Conservation (phyloP, 2,329 filamentous ascomycete species). For the Aspergillus sp. region DNA sequence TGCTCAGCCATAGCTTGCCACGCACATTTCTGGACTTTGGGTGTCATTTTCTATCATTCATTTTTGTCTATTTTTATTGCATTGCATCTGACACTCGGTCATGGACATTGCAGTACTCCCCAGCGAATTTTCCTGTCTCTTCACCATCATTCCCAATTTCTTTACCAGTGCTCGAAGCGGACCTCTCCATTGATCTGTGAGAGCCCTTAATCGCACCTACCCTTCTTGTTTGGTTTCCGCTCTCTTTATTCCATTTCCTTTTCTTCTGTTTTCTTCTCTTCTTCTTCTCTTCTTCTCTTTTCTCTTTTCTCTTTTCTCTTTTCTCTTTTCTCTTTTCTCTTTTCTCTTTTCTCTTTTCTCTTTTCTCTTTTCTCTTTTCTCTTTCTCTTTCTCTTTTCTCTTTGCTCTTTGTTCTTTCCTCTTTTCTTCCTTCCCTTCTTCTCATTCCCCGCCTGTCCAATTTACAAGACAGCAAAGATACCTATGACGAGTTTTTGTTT, state of each 20-base stretch:
- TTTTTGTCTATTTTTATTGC: conserved; percentile 16
- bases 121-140: conserved; percentile 14
- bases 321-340: conserved; percentile 14
- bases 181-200: conserved; percentile 21
- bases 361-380: too few relatives aligned
- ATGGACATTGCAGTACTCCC: conserved; percentile 13
- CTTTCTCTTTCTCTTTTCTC: not conserved
- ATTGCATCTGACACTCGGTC: conserved; percentile 17
- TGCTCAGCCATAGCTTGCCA: conserved; percentile 16
- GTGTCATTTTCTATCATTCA: conserved; percentile 13
- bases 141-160: conserved; percentile 11
- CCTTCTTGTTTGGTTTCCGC: conserved; percentile 4
- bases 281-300: not conserved
- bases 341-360: conserved; percentile 13
- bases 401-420: too few relatives aligned
- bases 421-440: conserved; percentile 16
- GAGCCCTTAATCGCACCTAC: conserved; percentile 11
- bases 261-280: conserved; percentile 17
- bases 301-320: too few relatives aligned
- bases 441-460: conserved; percentile 26
- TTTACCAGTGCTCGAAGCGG: conserved; percentile 3
- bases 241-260: not conserved
- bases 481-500: conserved; percentile 34
- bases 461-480: conserved; percentile 37
- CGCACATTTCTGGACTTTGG: conserved; percentile 22